A percentile compares a stretch with the other conserved stretches of the same genome.
Evolutionary conservation across 2,329 filamentous ascomycete genomes (phyloP).

Genomic region (Apiospora rasikravindrae): DNA sequence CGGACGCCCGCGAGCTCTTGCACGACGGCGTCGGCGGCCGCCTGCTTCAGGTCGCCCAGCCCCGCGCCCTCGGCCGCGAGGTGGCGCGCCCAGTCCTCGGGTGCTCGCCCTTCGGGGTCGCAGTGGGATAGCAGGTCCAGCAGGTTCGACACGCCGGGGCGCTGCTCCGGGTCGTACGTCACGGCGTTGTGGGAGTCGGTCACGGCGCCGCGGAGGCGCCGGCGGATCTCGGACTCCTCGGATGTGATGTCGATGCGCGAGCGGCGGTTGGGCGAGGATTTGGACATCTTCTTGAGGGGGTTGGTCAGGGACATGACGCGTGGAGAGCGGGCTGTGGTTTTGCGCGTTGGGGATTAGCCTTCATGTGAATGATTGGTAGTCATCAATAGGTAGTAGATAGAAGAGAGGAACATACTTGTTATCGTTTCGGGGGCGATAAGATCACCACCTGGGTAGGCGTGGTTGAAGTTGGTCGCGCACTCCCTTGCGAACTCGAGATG

Average conservation of each 20-base stretch:
- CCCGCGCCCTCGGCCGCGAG: conserved; percentile 44
- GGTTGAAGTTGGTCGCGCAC: conserved; percentile 86
- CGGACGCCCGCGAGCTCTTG: conserved; percentile 55
- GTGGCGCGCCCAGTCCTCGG: conserved; percentile 32
- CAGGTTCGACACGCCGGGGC: conserved; percentile 89
- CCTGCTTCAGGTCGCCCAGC: conserved; percentile 67
- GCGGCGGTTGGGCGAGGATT: conserved; percentile 69
- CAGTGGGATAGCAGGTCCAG: conserved; percentile 80
- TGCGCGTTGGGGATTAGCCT: neutral
- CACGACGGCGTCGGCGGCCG: conserved; percentile 64
- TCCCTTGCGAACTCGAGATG: conserved; percentile 93
- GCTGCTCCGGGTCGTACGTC: conserved; percentile 69
- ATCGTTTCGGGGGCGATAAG: conserved; percentile 73
- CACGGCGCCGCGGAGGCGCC: conserved; percentile 74
- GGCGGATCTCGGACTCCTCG: conserved; percentile 62
- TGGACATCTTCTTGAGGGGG: conserved; percentile 90
- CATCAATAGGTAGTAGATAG: conserved; percentile 20
- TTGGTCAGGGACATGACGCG: conserved; percentile 88
- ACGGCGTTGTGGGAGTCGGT: conserved; percentile 75
- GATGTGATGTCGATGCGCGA: conserved; percentile 88
- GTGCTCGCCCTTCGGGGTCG: conserved; percentile 39
- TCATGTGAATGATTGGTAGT: neutral
- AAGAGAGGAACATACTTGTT: conserved; percentile 60
- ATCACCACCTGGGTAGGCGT: conserved; percentile 65
- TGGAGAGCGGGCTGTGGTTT: conserved; percentile 69